Conservation (phyloP, 2,329 filamentous ascomycete species). For the Leptographium galeiforme region DNA sequence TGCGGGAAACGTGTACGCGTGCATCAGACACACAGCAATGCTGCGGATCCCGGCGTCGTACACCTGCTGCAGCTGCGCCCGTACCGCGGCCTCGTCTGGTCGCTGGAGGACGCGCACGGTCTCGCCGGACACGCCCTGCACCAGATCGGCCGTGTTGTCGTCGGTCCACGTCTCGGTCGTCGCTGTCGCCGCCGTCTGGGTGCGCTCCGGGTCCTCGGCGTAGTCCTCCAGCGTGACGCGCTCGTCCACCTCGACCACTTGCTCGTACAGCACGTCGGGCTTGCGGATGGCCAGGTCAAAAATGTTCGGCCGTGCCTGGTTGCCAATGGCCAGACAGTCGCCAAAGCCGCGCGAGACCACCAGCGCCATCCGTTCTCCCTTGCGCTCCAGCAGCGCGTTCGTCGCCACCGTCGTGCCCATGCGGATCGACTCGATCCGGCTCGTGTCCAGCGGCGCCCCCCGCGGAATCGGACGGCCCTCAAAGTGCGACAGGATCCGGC, state of each 20-base stretch:
- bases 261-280: conserved; percentile 5
- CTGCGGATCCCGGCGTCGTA: conserved; percentile 42
- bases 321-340: conserved; percentile 5
- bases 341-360: conserved; percentile 4
- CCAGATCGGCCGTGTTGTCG: conserved; percentile 13
- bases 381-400: conserved; percentile 8
- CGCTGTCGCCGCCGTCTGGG: conserved; percentile 5
- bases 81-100: conserved; percentile 41
- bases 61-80: conserved; percentile 42
- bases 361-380: conserved; percentile 3
- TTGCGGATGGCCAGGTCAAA: conserved; percentile 13
- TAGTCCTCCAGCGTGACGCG: conserved; percentile 6
- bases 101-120: conserved; percentile 43
- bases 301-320: conserved; percentile 6
- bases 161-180: no score
- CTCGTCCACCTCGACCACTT: conserved; percentile 7
- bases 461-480: conserved; percentile 42
- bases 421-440: conserved; percentile 9
- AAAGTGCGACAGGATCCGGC: conserved; percentile 26
- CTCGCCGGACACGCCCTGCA: conserved; percentile 45
- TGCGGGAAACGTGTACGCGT: conserved; percentile 9
- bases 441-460: conserved; percentile 43
- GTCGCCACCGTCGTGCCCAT: conserved; percentile 10
- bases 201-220: conserved; percentile 13
- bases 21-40: conserved; percentile 22